Conservation (phyloP, 1,284 basidiomycete species). For the Sanguinoderma infundibulare region DNA sequence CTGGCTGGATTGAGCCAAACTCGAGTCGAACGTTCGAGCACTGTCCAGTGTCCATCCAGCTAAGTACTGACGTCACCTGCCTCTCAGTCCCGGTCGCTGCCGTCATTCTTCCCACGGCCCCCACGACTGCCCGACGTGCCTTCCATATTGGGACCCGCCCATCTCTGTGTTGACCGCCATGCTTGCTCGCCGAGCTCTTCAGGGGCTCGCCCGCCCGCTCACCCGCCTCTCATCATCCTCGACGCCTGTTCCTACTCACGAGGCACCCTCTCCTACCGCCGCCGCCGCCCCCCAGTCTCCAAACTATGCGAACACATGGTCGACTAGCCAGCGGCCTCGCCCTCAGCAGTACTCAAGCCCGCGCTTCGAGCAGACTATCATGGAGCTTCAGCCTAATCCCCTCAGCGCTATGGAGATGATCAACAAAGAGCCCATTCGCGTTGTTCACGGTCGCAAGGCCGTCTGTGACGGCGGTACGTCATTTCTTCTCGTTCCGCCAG, state of each 20-base stretch:
- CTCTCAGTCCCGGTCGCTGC: slow-evolving; percentile 16
- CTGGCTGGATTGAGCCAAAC: slow-evolving; percentile 10
- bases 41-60: slow-evolving; percentile 11
- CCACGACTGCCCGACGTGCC: slow-evolving; percentile 7
- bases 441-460: slow-evolving; percentile 83
- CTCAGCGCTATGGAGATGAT: slow-evolving; percentile 92
- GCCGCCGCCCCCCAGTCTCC: slow-evolving; percentile 68
- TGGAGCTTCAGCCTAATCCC: slow-evolving; percentile 90
- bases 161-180: slow-evolving; percentile 33
- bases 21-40: slow-evolving; percentile 22
- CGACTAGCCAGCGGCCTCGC: slow-evolving; percentile 70
- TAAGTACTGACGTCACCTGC: slow-evolving; percentile 21
- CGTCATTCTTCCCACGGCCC: slow-evolving; percentile 27
- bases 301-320: slow-evolving; percentile 80
- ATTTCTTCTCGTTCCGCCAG: not conserved
- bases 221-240: slow-evolving; percentile 37
- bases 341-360: slow-evolving; percentile 62
- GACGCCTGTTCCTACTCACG: slow-evolving; percentile 27
- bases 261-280: slow-evolving; percentile 38
- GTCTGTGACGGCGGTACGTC: slow-evolving; percentile 92
- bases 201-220: slow-evolving; percentile 35
- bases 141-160: slow-evolving; percentile 21
- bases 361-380: slow-evolving; percentile 90
- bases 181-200: slow-evolving; percentile 42
- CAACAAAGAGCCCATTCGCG: slow-evolving; percentile 81